Evolutionary conservation across 2,329 filamentous ascomycete species (phyloP).

Genomic region (Scortechinia acanthostroma): DNA sequence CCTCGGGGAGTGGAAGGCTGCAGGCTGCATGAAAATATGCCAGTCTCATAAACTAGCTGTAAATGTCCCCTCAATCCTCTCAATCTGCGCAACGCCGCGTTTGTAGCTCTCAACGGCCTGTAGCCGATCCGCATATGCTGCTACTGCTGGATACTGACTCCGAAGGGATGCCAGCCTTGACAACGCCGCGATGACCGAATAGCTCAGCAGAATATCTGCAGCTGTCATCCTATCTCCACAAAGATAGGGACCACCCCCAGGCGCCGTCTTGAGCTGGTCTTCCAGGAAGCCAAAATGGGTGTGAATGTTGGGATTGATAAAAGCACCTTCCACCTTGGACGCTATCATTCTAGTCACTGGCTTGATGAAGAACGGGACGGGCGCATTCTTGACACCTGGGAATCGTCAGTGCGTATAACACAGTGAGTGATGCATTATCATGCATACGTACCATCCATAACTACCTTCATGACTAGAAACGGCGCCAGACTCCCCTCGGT

Average conservation of each 20-base stretch:
- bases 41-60: neutral
- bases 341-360: constrained; percentile 51
- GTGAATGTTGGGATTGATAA: constrained; percentile 34
- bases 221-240: constrained; percentile 36
- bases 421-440: constrained; percentile 4
- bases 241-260: constrained; percentile 36
- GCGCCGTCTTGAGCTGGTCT: constrained; percentile 32
- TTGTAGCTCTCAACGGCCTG: constrained; percentile 33
- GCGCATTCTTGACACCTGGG: constrained; percentile 42
- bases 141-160: constrained; percentile 33
- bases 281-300: constrained; percentile 40
- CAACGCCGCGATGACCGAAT: constrained; percentile 34
- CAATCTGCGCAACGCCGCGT: constrained; percentile 36
- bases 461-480: constrained; percentile 39
- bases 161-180: constrained; percentile 14
- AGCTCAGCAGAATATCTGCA: constrained; percentile 43
- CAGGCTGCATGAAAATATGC: too few relatives aligned
- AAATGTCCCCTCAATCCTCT: constrained; percentile 25
- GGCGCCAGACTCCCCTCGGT: constrained; percentile 59
- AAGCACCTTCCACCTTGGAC: constrained; percentile 28
- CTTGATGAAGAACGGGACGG: constrained; percentile 64
- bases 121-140: constrained; percentile 31
- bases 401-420: too few relatives aligned
- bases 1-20: too few relatives aligned
- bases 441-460: constrained; percentile 43